Percentiles rank a stretch among this genome's conserved stretches.
phyloP scores from a whole-genome alignment of 108 stramenopile genomes.

The Skeletonema costatum region DNA sequence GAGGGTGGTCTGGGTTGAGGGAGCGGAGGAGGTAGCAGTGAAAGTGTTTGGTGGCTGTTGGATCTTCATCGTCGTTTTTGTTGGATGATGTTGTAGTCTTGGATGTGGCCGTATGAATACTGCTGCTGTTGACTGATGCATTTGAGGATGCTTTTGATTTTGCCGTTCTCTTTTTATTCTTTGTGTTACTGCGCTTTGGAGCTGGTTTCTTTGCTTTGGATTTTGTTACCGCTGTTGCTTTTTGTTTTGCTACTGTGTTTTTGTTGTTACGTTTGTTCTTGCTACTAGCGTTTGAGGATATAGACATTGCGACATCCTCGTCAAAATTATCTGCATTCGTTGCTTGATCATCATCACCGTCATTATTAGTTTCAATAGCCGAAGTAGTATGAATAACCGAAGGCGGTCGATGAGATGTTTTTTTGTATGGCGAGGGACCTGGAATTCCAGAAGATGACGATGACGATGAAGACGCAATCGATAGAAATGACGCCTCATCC shows the following conservation, averaged over 20 bases:
- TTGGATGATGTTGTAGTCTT: neutral
- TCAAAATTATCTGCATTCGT: neutral
- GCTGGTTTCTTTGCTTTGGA: neutral
- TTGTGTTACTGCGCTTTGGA: neutral
- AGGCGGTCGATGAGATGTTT: constrained; percentile 3
- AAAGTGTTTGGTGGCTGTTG: constrained; percentile 29
- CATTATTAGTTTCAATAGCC: neutral
- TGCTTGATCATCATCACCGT: neutral
- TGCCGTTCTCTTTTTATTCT: neutral
- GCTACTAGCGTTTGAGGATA: too few relatives aligned
- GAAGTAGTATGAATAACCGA: constrained; percentile 2
- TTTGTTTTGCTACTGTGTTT: too few relatives aligned
- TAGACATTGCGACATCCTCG: neutral
- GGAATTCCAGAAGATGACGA: constrained; percentile 21
- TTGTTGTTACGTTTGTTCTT: neutral
- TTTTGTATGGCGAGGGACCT: neutral
- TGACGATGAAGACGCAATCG: constrained; percentile 4
- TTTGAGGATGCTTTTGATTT: neutral
- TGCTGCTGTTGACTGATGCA: neutral
- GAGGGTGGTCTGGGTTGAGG: constrained; percentile 45
- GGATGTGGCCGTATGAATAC: neutral
- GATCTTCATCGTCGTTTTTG: neutral
- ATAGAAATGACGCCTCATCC: constrained; percentile 1
- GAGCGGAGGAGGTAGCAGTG: constrained; percentile 65
- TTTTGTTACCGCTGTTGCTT: neutral